Conservation (phyloP, 495 filamentous ascomycete species). For the Xylaria nigripes region DNA sequence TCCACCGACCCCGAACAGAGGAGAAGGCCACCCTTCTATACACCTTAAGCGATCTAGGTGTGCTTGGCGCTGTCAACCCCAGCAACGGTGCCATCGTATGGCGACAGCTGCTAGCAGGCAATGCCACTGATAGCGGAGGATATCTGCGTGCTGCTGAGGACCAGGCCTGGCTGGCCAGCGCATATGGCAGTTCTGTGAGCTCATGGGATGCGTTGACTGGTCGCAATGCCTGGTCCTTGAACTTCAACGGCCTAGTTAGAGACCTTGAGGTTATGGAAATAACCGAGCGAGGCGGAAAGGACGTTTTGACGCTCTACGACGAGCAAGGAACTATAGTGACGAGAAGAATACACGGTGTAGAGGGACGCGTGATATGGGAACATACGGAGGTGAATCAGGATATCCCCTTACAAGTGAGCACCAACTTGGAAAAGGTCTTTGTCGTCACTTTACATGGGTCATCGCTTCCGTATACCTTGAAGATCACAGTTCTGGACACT, state of each 20-base stretch:
- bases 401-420: conserved; percentile 68
- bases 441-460: conserved; percentile 68
- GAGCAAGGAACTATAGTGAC: conserved; percentile 51
- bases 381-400: conserved; percentile 59
- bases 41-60: conserved; percentile 71
- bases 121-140: conserved; percentile 34
- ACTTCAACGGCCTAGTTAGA: conserved; percentile 50
- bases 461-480: conserved; percentile 59
- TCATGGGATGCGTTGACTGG: conserved; percentile 84
- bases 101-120: conserved; percentile 58
- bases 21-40: conserved; percentile 88
- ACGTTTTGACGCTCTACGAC: conserved; percentile 61
- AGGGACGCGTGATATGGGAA: conserved; percentile 74
- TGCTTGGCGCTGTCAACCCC: conserved; percentile 85
- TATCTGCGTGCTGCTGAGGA: conserved; percentile 67
- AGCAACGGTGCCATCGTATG: conserved; percentile 76
- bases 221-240: conserved; percentile 62
- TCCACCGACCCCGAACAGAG: conserved; percentile 71
- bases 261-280: conserved; percentile 77
- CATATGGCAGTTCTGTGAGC: conserved; percentile 55
- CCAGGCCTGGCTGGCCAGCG: conserved; percentile 63
- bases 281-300: conserved; percentile 55
- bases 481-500: conserved; percentile 62
- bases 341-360: conserved; percentile 60
- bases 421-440: conserved; percentile 63